Evolutionary conservation across 75 land plant species (phyloP), one percentile per base, ranked within the genome.

Genomic region (Cryptomeria japonica): DNA sequence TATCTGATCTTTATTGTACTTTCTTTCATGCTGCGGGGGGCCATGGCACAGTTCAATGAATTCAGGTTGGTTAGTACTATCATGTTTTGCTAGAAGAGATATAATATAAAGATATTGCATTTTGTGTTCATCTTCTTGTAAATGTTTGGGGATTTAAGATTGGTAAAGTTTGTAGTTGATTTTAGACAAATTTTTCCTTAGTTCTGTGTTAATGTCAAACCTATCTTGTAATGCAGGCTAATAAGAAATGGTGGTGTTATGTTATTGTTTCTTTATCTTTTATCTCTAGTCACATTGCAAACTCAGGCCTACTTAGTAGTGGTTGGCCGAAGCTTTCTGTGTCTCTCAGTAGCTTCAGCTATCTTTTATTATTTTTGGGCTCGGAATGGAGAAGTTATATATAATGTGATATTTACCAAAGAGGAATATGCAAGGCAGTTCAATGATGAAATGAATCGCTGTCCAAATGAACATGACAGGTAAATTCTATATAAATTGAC

Each of bases 281-380:
- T 89, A 28, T 87, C 70, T 31, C 38, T 91, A 28, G 91, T 91
- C 39, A 90, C 80, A 18, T 31, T 87, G 37, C 76, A 64, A 41
- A 87, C 92, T 61, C 32, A 44, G 14, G 84, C 68, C 25, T 36
- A 91, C 39, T 15, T 44, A 14, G 18, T 79, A 8, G 87, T 87
- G 36, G 75, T 56, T 42, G 92, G 92, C 9, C 92, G 92, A 28
- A 84, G 91, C 85, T 90, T 91, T 64, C 41, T 91, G 72, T 84
- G 87, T 36, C 44, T 86, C 19, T 89, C 91, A 31, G 88, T 91
- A 56, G 84, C 91, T 31, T 18, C 86, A n/a, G 87, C 91, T 42
- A 87, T 91, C 28, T 91, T 91, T 51, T 91, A 91, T 73, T 91
- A 91, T 73, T 91, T 91, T 75, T 91, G 91, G 91, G 92, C 91